Base-by-base conservation (phyloP, 176 grass and related monocot genomes). In the Alopecurus myosuroides region DNA sequence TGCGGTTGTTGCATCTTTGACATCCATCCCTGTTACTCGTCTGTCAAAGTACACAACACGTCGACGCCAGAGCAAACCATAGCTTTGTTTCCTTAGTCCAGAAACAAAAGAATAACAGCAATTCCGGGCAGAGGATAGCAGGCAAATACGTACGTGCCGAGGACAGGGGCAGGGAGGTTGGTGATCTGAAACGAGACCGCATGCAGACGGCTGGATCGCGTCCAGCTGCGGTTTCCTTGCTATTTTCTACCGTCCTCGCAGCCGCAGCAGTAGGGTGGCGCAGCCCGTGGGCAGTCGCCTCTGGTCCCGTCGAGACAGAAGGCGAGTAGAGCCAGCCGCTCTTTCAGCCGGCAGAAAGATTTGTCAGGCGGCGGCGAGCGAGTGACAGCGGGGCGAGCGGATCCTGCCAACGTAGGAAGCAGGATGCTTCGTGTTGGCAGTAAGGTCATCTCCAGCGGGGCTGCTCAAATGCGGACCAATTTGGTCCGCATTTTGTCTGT, bases 1-100 rank as follows among this genome's bases (percentile, higher is more conserved):
- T 42, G 79, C 50, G 34, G 76, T 65, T 74, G 80, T 74, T 79
- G 88, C 84, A 58, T 83, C 65, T 78, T 77, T 78, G 64, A 64
- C 36, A 57, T 79, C 39, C 65, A n/a, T 68, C 33, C n/a, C 10
- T 19, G 4, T 28, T 55, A 29, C 78, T 35, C 45, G 15, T 30
- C 20, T 28, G 25, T 66, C 70, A 35, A 25, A 78, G 79, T 80
- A 45, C 79, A 86, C 78, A 29, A 46, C 64, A 19, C 51, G 68
- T 72, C 37, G 25, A 82, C 65, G n/a, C 77, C 77, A 41, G 12
- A 40, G 15, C 23, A 17, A 62, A n/a, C n/a, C n/a, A n/a, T n/a
- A n/a, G n/a, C n/a, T n/a, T n/a, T n/a, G n/a, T n/a, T n/a, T n/a
- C n/a, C n/a, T n/a, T n/a, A n/a, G n/a, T n/a, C n/a, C n/a, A n/a